Base-by-base conservation (phyloP, 2,329 filamentous ascomycete species). In the Colletotrichum sp. region DNA sequence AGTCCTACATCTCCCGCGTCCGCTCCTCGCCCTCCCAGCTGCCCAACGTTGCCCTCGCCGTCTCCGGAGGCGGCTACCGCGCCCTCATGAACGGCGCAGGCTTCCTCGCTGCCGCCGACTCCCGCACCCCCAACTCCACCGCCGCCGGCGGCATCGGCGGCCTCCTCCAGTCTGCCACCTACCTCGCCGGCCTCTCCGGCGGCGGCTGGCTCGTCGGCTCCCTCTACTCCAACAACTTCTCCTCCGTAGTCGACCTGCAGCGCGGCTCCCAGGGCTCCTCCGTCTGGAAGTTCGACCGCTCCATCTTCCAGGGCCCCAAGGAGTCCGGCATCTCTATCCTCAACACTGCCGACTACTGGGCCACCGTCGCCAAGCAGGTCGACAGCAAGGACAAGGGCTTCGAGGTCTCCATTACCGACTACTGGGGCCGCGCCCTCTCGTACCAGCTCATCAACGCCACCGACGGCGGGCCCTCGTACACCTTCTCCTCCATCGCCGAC, bases 171-270 rank as follows among this genome's bases (percentile, higher is more conserved):
- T 90, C 94, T 4, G 85, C 94, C 0, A 98, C 95, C 0, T 98
- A 98, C 81, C 83, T 97, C 14, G 89, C 95, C 4, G 95, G 95
- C 10, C 87, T 98, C 4, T 96, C 94, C 9, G 95, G 96, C 34
- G 95, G 95, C 69, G 92, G 93, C 67, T 98, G 96, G 96, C 87
- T 97, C 21, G 90, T 97, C 6, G 94, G 95, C n/a, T 95, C 93
- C 70, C 86, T 98, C 12, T 96, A 92, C 81, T 87, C 92, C 79
- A 98, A 98, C 88, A 97, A 97, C 86, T 97, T 95, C 82, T 94
- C 92, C 12, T 92, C 92, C 1, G 89, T 96, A 5, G 84, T 90
- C 62, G 83, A 83, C 62, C 88, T 95, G 65, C 84, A 90, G 66
- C 84, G 87, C 43, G 85, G 89, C 71, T 78, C 78, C 34, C 16